Evolutionary conservation across 164 flowering plant species (phyloP), one percentile per base, ranked within the genome.

Genomic region (Cinnamomum micranthum): DNA sequence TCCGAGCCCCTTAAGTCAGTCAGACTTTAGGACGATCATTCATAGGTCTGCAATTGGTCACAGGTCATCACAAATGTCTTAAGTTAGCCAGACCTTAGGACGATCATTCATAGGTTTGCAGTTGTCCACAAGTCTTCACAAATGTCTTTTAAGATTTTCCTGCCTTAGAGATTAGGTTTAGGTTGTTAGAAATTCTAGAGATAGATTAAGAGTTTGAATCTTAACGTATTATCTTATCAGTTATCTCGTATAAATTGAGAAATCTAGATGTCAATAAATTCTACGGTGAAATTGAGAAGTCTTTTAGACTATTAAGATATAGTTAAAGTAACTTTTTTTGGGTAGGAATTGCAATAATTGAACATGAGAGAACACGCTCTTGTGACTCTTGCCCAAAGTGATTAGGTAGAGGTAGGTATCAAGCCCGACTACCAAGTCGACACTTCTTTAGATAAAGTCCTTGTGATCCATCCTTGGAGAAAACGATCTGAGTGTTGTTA

Each of bases 371-470:
- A 60, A 72, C 51, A 59, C 67, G 20, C 66, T 60, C 74, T n/a
- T 31, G 66, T 19, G 74, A 72, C 35, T 67, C 58, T 22, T 72
- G 52, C 31, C 4, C 7, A 72, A 72, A 72, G 28, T 72, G 68
- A 72, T 72, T 27, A 22, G 35, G 35, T 6, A 71, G 65, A 28
- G 74, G 24, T 28, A 28, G 31, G 31, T 50, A 28, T 65, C 66
- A 28, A 50, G 55, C 50, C 3, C 17, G n/a, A 23, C 64, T 33
- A 71, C 73, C 17, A 27, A 52, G 9, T 31, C 52, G 3, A 73
- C 68, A 50, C 60, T n/a, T 25, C 75, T 63, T 73, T 55, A 11
- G 68, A 69, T 62, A 63, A 64, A 2, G 75, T 73, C 47, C 52
- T 59, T 10, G 52, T 63, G 19, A 73, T 63, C 68, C 75, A 73